phyloP scores from a whole-genome alignment of 345 rosid genomes.

The Pugionium cornutum region DNA sequence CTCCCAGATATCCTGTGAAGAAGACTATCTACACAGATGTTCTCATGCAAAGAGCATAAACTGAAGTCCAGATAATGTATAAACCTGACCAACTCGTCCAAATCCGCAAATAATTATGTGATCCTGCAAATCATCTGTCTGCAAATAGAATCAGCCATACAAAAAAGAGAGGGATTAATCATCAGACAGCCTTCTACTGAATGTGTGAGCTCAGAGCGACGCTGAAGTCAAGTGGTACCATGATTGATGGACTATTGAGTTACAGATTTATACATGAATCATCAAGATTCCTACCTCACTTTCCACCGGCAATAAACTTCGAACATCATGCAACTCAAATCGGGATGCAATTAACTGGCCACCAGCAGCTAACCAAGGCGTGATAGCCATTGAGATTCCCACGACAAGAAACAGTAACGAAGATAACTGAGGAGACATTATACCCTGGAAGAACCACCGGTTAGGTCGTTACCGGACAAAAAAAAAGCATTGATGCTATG shows the following conservation, averaged over 20 bases:
- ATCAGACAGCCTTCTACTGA: conserved; percentile 16
- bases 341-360: conserved; percentile 96
- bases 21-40: conserved; percentile 17
- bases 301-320: conserved; percentile 92
- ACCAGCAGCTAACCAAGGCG: conserved; percentile 99
- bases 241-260: conserved; percentile 12
- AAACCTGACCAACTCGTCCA: conserved; percentile 97
- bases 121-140: conserved; percentile 99
- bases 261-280: conserved; percentile 1
- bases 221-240: conserved; percentile 17
- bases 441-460: conserved; percentile 63
- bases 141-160: conserved; percentile 37
- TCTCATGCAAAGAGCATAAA: conserved; percentile 21
- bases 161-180: conserved; percentile 28
- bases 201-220: conserved; percentile 15
- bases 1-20: conserved; percentile 12
- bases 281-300: conserved; percentile 70
- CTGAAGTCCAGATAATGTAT: conserved; percentile 28
- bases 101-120: conserved; percentile 96
- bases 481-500: neutral
- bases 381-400: conserved; percentile 96
- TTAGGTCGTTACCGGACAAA: conserved; percentile 11
- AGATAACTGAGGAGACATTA: conserved; percentile 89
- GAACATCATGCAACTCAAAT: conserved; percentile 92
- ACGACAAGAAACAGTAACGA: conserved; percentile 94